phyloP scores from a whole-genome alignment of 2,329 filamentous ascomycete species.

The Tolypocladium guangdongense region DNA sequence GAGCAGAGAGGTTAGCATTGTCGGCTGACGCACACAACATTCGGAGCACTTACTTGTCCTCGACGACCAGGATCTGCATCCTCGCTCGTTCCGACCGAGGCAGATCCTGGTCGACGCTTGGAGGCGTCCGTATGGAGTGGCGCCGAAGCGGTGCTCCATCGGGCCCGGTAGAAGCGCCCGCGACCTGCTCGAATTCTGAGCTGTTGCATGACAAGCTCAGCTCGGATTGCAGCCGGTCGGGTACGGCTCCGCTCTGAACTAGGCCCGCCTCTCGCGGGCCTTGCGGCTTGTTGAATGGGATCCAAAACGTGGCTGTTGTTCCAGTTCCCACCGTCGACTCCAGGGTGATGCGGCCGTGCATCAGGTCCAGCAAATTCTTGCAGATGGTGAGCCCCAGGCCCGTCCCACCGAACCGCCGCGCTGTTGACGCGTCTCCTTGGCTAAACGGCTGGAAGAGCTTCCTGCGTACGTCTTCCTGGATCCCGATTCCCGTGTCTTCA shows the following conservation, averaged over 20 bases:
- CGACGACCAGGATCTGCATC: conserved; percentile 64
- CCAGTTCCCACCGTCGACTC: conserved; percentile 56
- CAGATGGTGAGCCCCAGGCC: conserved; percentile 70
- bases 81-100: conserved; percentile 47
- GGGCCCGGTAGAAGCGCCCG: conserved; percentile 26
- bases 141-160: conserved; percentile 17
- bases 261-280: conserved; percentile 35
- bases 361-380: conserved; percentile 69
- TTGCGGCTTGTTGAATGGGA: conserved; percentile 64
- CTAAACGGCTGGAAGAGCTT: conserved; percentile 71
- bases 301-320: conserved; percentile 65
- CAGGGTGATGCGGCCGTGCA: conserved; percentile 64
- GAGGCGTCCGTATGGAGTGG: conserved; percentile 23
- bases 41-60: conserved; percentile 55
- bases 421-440: conserved; percentile 72
- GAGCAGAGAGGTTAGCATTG: conserved; percentile 7
- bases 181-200: conserved; percentile 47
- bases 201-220: conserved; percentile 55
- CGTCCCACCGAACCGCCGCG: conserved; percentile 67
- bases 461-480: conserved; percentile 64
- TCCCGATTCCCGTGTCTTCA: conserved; percentile 71
- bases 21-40: background rate
- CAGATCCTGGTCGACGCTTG: conserved; percentile 35
- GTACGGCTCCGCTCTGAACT: conserved; percentile 52
- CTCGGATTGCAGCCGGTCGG: conserved; percentile 55